phyloP scores from a whole-genome alignment of 441 rosid genomes.

The Erodium trifolium region DNA sequence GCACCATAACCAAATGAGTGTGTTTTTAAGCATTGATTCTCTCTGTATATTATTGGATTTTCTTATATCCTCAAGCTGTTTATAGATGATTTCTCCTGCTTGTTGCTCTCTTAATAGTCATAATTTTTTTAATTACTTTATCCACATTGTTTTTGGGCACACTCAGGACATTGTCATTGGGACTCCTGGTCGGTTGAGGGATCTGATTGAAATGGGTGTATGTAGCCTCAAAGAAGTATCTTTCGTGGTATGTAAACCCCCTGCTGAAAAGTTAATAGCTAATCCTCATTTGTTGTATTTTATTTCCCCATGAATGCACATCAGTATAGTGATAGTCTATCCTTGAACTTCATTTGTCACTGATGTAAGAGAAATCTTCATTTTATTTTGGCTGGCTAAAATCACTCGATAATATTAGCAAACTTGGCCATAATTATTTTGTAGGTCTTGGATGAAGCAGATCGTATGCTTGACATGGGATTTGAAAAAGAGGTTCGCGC shows the following conservation, averaged over 20 bases:
- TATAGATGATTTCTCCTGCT: neutral
- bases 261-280: slow-evolving; percentile 5
- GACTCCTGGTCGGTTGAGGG: slow-evolving; percentile 92
- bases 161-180: slow-evolving; percentile 74
- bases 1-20: neutral
- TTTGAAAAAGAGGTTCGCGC: slow-evolving; percentile 79
- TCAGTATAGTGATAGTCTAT: neutral
- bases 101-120: neutral
- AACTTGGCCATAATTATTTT: slow-evolving; percentile 12
- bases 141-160: slow-evolving; percentile 2
- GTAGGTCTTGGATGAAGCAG: slow-evolving; percentile 95
- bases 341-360: neutral
- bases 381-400: neutral
- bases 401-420: neutral
- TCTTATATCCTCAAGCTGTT: neutral
- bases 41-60: neutral
- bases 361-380: slow-evolving; percentile 2
- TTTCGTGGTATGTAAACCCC: slow-evolving; percentile 66
- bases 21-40: neutral
- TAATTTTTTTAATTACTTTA: slow-evolving; percentile 9
- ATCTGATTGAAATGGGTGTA: slow-evolving; percentile 65
- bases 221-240: slow-evolving; percentile 66
- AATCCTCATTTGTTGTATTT: slow-evolving; percentile 3
- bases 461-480: slow-evolving; percentile 97
- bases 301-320: slow-evolving; percentile 1